Base-by-base conservation (phyloP, 441 rosid genomes). In the Croton laevigatus region DNA sequence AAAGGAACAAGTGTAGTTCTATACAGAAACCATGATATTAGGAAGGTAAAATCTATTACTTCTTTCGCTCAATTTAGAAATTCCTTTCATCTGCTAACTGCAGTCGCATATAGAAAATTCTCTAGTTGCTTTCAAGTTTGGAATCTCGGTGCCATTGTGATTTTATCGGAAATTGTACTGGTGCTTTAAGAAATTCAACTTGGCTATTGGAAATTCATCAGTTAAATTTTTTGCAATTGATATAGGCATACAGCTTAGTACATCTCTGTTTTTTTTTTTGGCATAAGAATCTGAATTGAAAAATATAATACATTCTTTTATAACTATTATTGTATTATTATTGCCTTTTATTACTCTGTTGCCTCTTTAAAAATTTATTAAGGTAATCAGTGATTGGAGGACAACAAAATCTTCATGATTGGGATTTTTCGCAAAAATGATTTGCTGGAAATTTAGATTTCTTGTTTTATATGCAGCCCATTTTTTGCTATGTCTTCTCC, bases 1-100 rank as follows among this genome's bases (percentile, higher is more conserved):
- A 88, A 93, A 84, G 99, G 97, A 77, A 93, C 99, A 22, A 95
- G 99, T 75, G 71, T 88, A 62, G 97, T 93, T 76, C 84, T 95
- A 62, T 95, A 95, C 87, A 87, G 93, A 82, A 88, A 95, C 80
- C 99, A 88, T 73, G 99, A 91, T 66, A 87, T 95, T 75, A 87
- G 99, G 80, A 95, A 91, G 97, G 98, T 95, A 77, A 59, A 53
- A 13, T 62, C 36, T 51, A 53, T 10, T 38, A 8, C 54, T 34
- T 16, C 23, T 51, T 40, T 46, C 66, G 19, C 36, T 63, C 16
- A 40, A 40, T 59, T 60, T 65, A 62, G n/a, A 19, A 57, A 32
- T 11, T n/a, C 2, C 59, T 65, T 68, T 73, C 73, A 70, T 62
- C 73, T 40, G 34, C 59, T 46, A 19, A 59, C 14, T 51, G 49